Conservation (phyloP, 75 land plant genomes). For the Isoetes taiwanensis region DNA sequence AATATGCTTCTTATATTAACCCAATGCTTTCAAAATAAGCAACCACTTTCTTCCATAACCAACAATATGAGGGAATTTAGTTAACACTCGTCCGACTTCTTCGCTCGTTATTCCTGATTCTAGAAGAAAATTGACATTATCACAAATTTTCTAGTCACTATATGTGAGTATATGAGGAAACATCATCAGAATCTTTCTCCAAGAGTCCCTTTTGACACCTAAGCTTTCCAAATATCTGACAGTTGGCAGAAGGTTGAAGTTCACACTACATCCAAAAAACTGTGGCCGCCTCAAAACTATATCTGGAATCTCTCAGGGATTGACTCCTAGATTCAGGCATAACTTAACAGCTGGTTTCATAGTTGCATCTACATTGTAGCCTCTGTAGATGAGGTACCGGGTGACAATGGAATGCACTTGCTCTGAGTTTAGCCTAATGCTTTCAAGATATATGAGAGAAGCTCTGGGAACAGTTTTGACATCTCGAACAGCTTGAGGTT, state of each 20-base stretch:
- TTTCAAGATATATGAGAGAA: slow-evolving; percentile 38
- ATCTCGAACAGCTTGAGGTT: too few relatives aligned
- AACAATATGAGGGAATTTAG: slow-evolving; percentile 57
- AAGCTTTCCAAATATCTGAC: slow-evolving; percentile 41
- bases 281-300: slow-evolving; percentile 62
- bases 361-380: slow-evolving; percentile 57
- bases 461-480: too few relatives aligned
- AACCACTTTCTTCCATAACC: slow-evolving; percentile 64
- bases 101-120: slow-evolving; percentile 40
- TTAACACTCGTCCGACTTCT: slow-evolving; percentile 43
- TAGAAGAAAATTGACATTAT: slow-evolving; percentile 30
- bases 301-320: slow-evolving; percentile 30
- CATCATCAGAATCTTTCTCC: slow-evolving; percentile 54
- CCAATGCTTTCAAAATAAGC: slow-evolving; percentile 47
- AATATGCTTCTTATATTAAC: slow-evolving; percentile 25
- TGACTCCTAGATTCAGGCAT: slow-evolving; percentile 50
- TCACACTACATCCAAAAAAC: slow-evolving; percentile 57
- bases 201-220: slow-evolving; percentile 49
- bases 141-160: slow-evolving; percentile 40
- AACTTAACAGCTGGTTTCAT: slow-evolving; percentile 48
- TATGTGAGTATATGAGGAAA: slow-evolving; percentile 73
- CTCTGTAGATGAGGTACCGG: slow-evolving; percentile 42
- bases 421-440: slow-evolving; percentile 36
- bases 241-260: slow-evolving; percentile 51
- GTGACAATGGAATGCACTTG: slow-evolving; percentile 34